Conservation (phyloP, 106 monocot genomes). For the Phalaenopsis aphrodite region DNA sequence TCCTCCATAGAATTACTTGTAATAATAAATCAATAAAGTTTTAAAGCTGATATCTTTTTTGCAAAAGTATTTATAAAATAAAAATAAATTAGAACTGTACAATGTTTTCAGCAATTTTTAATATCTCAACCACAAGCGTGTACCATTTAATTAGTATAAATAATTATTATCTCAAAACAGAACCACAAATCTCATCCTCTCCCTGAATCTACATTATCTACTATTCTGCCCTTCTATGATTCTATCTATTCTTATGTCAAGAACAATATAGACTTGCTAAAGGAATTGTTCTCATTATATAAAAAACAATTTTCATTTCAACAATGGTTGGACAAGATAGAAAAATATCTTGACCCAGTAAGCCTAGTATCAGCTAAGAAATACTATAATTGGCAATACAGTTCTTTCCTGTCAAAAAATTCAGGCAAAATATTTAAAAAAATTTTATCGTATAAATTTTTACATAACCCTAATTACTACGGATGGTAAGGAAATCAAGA, state of each 20-base stretch:
- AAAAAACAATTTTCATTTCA: not conserved
- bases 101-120: too few species aligned
- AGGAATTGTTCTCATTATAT: not conserved
- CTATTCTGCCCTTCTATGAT: not conserved
- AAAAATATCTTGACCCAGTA: not conserved
- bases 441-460: not conserved
- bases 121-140: too few species aligned
- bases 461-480: not conserved
- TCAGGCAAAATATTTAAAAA: not conserved
- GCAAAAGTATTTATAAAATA: too few species aligned
- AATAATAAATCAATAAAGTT: too few species aligned
- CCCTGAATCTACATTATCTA: not conserved
- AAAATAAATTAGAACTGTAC: too few species aligned
- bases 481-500: not conserved
- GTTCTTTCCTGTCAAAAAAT: not conserved
- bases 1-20: too few species aligned
- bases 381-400: not conserved
- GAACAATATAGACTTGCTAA: not conserved
- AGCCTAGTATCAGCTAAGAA: not conserved
- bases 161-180: too few species aligned
- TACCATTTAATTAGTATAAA: too few species aligned
- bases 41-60: too few species aligned
- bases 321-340: not conserved
- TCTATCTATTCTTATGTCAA: not conserved
- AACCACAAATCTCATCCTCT: not conserved